Evolutionary conservation across 257 asterid genomes (phyloP), one percentile per base, ranked within the genome.

Genomic region (Nicotiana obtusifolia): DNA sequence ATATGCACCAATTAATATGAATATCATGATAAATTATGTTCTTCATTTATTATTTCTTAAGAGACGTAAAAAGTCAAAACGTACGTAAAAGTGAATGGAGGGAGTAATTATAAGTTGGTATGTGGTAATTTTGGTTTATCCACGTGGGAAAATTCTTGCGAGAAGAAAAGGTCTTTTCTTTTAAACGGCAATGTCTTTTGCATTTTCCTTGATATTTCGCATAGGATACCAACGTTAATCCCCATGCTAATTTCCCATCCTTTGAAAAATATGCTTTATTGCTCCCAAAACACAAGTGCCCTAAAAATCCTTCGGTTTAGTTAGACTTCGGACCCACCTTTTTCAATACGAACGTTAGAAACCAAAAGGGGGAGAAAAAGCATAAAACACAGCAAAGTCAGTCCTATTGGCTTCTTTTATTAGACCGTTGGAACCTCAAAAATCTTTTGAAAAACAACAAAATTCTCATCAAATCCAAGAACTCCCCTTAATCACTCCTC

Each of bases 361-460:
- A 24, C 26, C 44, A 37, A 75, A 24, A 30, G 49, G 81, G 54
- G 73, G 77, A 33, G 37, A 80, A 66, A 52, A 65, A 56, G 30
- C 81, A 28, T 20, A 35, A 62, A 76, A 31, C 80, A 3, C 57
- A 22, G 1, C 1, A 7, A 2, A 60, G 19, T 81, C 57, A 60
- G 26, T 81, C 62, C 85, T 87, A 84, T 82, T 71, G 19, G 16
- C 35, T 76, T 79, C 77, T 82, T 86, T 84, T 77, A 88, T 89
- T 69, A 83, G 97, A 93, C 98, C 97, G 98, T 93, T 93, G 93
- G 8, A 77, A 82, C 35, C 65, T 26, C 90, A 28, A 47, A 78
- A 56, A 82, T 83, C 87, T 84, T 83, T 60, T 31, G 19, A 80
- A 76, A 28, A 49, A 76, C 47, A 11, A 5, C 9, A 53, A 64